phyloP scores from a whole-genome alignment of 257 asterid species.

The Primulina eburnea region DNA sequence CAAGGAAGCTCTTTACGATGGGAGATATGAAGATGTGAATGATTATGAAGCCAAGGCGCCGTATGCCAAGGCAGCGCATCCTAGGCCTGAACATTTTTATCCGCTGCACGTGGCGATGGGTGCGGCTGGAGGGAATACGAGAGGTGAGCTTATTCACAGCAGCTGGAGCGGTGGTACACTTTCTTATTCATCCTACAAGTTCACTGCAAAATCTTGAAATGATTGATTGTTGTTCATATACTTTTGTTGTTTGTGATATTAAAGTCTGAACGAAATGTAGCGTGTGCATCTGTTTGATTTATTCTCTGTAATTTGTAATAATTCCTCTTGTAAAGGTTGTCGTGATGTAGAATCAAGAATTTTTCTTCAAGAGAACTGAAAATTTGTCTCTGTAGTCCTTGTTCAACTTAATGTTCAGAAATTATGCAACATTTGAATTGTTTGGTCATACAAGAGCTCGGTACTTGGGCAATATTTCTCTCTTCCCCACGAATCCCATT shows the following conservation, averaged over 20 bases:
- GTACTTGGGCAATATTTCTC: background rate
- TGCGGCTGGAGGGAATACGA: slow-evolving; percentile 48
- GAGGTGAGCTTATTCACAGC: slow-evolving; percentile 51
- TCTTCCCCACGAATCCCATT: background rate
- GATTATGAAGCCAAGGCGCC: slow-evolving; percentile 49
- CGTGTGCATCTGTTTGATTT: background rate
- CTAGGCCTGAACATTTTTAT: slow-evolving; percentile 54
- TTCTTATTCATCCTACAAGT: slow-evolving; percentile 54
- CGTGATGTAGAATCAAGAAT: background rate
- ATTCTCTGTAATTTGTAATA: background rate
- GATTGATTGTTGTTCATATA: background rate
- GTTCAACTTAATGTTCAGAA: background rate
- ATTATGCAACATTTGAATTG: background rate
- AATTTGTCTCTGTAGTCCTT: background rate
- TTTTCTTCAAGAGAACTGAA: no score
- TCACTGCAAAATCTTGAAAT: slow-evolving; percentile 8
- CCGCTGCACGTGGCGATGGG: slow-evolving; percentile 72
- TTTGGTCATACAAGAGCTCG: background rate
- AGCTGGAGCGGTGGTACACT: slow-evolving; percentile 51
- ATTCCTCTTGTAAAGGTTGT: background rate
- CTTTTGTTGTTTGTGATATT: background rate
- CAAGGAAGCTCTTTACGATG: slow-evolving; percentile 38
- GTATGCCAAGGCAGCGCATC: slow-evolving; percentile 46
- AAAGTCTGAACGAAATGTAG: background rate
- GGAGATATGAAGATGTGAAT: slow-evolving; percentile 50